phyloP scores from a whole-genome alignment of 2,329 filamentous ascomycete genomes.

The Colletotrichum ledebouriae region DNA sequence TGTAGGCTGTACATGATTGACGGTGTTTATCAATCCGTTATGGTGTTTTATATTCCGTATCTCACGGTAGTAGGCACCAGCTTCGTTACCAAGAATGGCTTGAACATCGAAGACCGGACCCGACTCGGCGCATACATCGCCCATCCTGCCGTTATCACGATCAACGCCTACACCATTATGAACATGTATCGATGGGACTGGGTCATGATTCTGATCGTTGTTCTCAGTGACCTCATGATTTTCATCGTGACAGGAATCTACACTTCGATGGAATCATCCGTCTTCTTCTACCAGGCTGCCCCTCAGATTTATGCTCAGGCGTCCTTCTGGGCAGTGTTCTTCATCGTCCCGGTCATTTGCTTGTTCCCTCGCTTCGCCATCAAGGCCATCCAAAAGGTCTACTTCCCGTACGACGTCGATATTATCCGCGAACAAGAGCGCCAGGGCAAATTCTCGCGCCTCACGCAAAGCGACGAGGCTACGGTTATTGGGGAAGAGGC shows the following conservation, averaged over 20 bases:
- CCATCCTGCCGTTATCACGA: constrained; percentile 85
- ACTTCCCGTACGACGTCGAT: constrained; percentile 92
- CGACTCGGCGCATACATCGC: constrained; percentile 91
- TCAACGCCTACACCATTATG: constrained; percentile 94
- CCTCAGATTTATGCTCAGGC: constrained; percentile 83
- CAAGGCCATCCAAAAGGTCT: constrained; percentile 94
- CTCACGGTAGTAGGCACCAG: constrained; percentile 78
- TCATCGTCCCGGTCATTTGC: constrained; percentile 84
- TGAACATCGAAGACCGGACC: constrained; percentile 82
- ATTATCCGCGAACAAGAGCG: constrained; percentile 94
- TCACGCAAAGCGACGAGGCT: constrained; percentile 58
- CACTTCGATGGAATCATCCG: constrained; percentile 56
- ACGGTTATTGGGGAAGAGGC: constrained; percentile 43
- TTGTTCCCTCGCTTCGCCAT: constrained; percentile 88
- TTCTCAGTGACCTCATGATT: constrained; percentile 85
- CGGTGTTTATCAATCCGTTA: constrained; percentile 92
- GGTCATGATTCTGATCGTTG: constrained; percentile 87
- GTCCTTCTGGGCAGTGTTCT: constrained; percentile 87
- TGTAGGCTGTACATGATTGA: constrained; percentile 91
- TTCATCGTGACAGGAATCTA: constrained; percentile 98
- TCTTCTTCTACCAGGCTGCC: constrained; percentile 80
- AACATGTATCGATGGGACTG: constrained; percentile 99
- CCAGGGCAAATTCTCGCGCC: constrained; percentile 83
- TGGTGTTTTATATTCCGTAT: constrained; percentile 94
- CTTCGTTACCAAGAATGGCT: constrained; percentile 79